Conservation (phyloP, 768 basidiomycete species). For the Tylopilus vinaceipallidus region DNA sequence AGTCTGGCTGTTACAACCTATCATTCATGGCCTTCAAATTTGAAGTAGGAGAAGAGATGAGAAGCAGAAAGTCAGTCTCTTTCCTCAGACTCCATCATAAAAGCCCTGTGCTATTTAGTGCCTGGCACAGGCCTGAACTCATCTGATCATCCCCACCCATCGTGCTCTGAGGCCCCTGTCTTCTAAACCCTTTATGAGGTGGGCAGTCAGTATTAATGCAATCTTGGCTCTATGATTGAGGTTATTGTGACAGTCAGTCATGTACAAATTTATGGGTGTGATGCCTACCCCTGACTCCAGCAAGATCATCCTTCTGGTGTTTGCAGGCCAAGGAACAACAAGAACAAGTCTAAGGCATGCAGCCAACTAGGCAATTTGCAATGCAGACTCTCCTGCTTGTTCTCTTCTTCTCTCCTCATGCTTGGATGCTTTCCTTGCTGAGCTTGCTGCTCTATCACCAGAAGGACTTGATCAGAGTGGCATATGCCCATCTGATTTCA, state of each 20-base stretch:
- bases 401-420: constrained; percentile 50
- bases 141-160: neutral
- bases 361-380: constrained; percentile 38
- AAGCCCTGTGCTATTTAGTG: constrained; percentile 10
- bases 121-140: constrained; percentile 3
- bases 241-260: neutral
- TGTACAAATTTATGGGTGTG: neutral
- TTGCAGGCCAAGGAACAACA: constrained; percentile 55
- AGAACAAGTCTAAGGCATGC: constrained; percentile 32
- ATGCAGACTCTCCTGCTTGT: constrained; percentile 42
- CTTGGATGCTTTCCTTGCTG: constrained; percentile 46
- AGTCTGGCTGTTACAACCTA: too few species aligned
- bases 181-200: constrained; percentile 6
- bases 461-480: constrained; percentile 34
- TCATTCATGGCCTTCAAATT: constrained; percentile 8
- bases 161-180: neutral
- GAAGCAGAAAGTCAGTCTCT: constrained; percentile 23
- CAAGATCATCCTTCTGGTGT: constrained; percentile 43
- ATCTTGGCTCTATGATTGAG: neutral
- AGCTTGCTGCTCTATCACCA: constrained; percentile 45
- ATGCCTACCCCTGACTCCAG: constrained; percentile 7
- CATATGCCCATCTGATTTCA: constrained; percentile 47
- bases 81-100: constrained; percentile 12
- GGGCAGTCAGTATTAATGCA: neutral
- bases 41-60: constrained; percentile 18